Base-by-base conservation (phyloP, 1,284 basidiomycete genomes). In the Puccinia triticina region DNA sequence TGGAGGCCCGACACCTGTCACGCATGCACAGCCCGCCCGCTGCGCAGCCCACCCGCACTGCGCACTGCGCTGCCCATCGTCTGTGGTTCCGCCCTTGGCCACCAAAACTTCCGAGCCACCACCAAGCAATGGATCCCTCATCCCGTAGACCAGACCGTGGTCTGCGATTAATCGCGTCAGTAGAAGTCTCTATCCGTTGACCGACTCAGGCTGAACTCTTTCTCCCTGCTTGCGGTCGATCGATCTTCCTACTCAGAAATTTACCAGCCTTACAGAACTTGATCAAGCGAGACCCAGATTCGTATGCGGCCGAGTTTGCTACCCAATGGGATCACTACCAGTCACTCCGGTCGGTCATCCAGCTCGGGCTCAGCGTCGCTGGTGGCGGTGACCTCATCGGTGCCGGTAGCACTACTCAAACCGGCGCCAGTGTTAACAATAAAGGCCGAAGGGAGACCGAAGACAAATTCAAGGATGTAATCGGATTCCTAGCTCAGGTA, bases 281-380 rank as follows among this genome's bases (percentile, higher is more conserved):
- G 83, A 95, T 99, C 87, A 99, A 88, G 88, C 91, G 97, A 81
- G 95, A 98, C 86, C 94, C 96, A 1, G 88, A 89, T 10, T 93
- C 91, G 0, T 99, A 99, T 89, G 93, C 92, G 86, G 96, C 98
- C 85, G 97, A 99, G 86, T 99, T 99, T 86, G 87, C 95, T n/a
- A 94, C 96, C 84, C 97, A 99, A 90, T 98, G 95, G 93, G 95
- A 95, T 84, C 95, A 98, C 87, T 98, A 95, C 88, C 91, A 93
- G 85, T 93, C 92, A 83, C 91, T 94, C 82, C 90, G 94, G 61
- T 91, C 94, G 86, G 93, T 98, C 84, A 94, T 95, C 86, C 90
- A 90, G 85, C 89, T 92, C 37, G 85, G 85, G 4, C 82, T 85
- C 29, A 84, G 84, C 16, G 83, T 74, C 32, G 80, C 79, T 40